Conservation (phyloP, 345 rosid species). For the Eutrema heterophyllum region DNA sequence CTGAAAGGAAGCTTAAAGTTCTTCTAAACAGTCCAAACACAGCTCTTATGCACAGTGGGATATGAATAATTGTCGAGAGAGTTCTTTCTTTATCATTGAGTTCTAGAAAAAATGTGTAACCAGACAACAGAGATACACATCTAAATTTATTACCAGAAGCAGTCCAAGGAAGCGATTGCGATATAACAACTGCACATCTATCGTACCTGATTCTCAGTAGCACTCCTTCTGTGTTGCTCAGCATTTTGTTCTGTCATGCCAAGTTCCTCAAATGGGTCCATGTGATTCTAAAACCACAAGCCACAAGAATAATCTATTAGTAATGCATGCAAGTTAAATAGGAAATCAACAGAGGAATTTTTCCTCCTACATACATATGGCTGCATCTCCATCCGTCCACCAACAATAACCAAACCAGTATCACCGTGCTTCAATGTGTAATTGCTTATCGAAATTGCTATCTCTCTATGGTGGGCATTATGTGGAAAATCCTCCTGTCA, state of each 20-base stretch:
- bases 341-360: not conserved
- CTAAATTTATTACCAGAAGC: not conserved
- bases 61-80: not conserved
- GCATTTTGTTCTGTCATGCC: conserved; percentile 67
- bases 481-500: conserved; percentile 89
- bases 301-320: not conserved
- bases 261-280: conserved; percentile 90
- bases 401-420: conserved; percentile 76
- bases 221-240: conserved; percentile 87
- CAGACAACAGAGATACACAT: not conserved
- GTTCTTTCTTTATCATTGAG: not conserved
- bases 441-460: conserved; percentile 72
- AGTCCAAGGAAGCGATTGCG: conserved; percentile 1
- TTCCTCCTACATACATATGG: conserved; percentile 62
- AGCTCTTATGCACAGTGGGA: not conserved
- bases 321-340: not conserved
- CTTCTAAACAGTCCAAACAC: conserved; percentile 16
- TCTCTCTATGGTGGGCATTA: conserved; percentile 85
- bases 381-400: conserved; percentile 95
- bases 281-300: conserved; percentile 45
- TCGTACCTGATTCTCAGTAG: conserved; percentile 74
- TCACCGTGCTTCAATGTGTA: conserved; percentile 89
- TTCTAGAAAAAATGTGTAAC: not conserved
- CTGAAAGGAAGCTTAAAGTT: conserved; percentile 38
- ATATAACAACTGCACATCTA: not conserved